Evolutionary conservation across 1,284 basidiomycete species (phyloP).

Genomic region (Malassezia yamatoensis): DNA sequence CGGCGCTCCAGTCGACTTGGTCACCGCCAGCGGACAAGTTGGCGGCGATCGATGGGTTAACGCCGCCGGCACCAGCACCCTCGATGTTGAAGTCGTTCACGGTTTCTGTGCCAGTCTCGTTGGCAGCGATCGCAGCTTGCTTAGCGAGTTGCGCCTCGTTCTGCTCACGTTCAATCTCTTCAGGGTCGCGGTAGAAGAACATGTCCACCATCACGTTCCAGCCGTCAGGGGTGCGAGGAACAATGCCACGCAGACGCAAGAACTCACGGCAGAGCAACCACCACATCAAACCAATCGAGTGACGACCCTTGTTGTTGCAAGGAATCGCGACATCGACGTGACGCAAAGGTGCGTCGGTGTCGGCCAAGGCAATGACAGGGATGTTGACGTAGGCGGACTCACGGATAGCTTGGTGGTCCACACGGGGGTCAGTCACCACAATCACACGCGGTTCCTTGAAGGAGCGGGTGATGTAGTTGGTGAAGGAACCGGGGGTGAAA

Average conservation of each 20-base stretch:
- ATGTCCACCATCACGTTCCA: conserved; percentile 98
- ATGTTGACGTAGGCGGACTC: conserved; percentile 99
- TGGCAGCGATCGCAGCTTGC: conserved; percentile 53
- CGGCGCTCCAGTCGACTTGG: conserved; percentile 69
- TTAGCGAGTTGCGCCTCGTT: conserved; percentile 71
- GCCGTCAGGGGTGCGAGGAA: conserved; percentile 76
- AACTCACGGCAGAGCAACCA: conserved; percentile 97
- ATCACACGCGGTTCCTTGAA: conserved; percentile 99
- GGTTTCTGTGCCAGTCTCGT: conserved; percentile 29
- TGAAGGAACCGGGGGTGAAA: conserved; percentile 92
- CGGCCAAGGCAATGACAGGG: conserved; percentile 95
- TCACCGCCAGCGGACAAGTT: conserved; percentile 33
- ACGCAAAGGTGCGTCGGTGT: conserved; percentile 92
- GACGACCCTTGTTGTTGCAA: conserved; percentile 96
- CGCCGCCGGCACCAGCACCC: conserved; percentile 67
- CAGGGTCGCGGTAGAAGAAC: conserved; percentile 99
- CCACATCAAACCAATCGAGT: conserved; percentile 96
- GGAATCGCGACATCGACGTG: conserved; percentile 98
- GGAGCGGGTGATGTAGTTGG: conserved; percentile 98
- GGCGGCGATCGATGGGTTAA: conserved; percentile 52
- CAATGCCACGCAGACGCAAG: conserved; percentile 82
- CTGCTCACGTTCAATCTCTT: conserved; percentile 94
- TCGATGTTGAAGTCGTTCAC: conserved; percentile 41
- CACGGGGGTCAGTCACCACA: conserved; percentile 94
- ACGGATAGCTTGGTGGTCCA: conserved; percentile 99